These are phyloP conservation scores for Chaetomium cochliodes DNA, from an alignment of 495 filamentous ascomycete genomes.

Conservation along the genomic window DNA sequence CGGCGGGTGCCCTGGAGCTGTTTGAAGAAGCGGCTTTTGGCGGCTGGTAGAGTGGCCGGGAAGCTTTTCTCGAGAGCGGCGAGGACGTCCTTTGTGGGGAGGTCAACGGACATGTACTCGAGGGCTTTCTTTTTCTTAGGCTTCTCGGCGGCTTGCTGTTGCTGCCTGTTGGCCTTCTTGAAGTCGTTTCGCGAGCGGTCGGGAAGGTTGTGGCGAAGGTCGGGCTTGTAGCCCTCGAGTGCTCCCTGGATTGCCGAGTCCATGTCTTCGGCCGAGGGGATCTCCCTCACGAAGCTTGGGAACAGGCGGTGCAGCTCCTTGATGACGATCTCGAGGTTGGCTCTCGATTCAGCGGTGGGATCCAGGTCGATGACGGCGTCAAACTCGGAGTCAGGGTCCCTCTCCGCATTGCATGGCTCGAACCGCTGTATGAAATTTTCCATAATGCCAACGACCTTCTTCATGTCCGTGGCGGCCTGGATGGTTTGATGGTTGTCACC, in stretches of 20 bases:
- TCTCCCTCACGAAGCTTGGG: constrained; percentile 67
- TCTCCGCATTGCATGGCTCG: constrained; percentile 64
- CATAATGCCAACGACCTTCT: constrained; percentile 86
- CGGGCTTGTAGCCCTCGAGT: constrained; percentile 73
- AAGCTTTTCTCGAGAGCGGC: constrained; percentile 68
- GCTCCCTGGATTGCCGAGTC: constrained; percentile 77
- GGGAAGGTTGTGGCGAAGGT: constrained; percentile 69
- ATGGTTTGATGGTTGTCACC: constrained; percentile 99
- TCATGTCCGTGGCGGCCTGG: constrained; percentile 65
- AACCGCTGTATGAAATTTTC: constrained; percentile 88
- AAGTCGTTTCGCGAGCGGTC: constrained; percentile 38
- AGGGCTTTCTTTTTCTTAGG: constrained; percentile 54
- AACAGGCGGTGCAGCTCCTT: constrained; percentile 65
- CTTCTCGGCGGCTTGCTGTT: constrained; percentile 34
- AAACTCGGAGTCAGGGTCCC: constrained; percentile 70
- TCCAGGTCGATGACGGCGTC: constrained; percentile 84
- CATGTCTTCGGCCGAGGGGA: constrained; percentile 71
- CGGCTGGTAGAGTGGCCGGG: constrained; percentile 39
- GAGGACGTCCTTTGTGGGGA: constrained; percentile 59
- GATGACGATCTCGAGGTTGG: constrained; percentile 82
- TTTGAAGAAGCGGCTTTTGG: constrained; percentile 65
- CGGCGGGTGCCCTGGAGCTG: constrained; percentile 70
- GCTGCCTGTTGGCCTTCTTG: constrained; percentile 44
- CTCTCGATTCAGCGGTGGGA: constrained; percentile 68
- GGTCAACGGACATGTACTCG: constrained; percentile 78